phyloP scores from a whole-genome alignment of 106 monocot species.

The Agapanthus africanus region DNA sequence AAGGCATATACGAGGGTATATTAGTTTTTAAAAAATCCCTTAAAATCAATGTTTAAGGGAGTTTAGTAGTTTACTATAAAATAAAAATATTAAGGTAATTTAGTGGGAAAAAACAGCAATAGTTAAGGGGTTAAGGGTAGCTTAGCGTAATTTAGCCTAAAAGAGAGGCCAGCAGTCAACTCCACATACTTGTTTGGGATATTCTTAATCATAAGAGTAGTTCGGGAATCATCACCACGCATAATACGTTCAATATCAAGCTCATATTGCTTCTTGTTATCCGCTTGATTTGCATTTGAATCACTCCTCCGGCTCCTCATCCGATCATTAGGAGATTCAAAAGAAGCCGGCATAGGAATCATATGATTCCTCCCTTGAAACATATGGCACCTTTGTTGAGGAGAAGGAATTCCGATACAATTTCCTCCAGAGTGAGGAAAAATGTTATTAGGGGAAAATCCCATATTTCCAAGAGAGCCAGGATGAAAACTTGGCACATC shows the following conservation, averaged over 20 bases:
- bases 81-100: too few species aligned
- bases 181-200: constrained; percentile 86
- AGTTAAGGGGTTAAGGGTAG: background rate
- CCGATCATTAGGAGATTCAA: constrained; percentile 45
- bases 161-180: too few species aligned
- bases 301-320: constrained; percentile 63
- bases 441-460: constrained; percentile 41
- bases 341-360: constrained; percentile 29
- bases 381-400: constrained; percentile 51
- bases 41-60: too few species aligned
- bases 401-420: constrained; percentile 44
- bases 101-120: background rate
- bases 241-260: constrained; percentile 83
- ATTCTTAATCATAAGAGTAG: constrained; percentile 98
- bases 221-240: constrained; percentile 67
- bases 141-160: too few species aligned
- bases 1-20: too few species aligned
- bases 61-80: too few species aligned
- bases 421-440: constrained; percentile 38
- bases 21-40: too few species aligned
- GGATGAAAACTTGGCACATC: constrained; percentile 35
- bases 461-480: constrained; percentile 56
- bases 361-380: constrained; percentile 64
- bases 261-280: constrained; percentile 88
- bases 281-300: constrained; percentile 38